Conservation (phyloP, 495 filamentous ascomycete genomes). For the Neurospora sublineolata region DNA sequence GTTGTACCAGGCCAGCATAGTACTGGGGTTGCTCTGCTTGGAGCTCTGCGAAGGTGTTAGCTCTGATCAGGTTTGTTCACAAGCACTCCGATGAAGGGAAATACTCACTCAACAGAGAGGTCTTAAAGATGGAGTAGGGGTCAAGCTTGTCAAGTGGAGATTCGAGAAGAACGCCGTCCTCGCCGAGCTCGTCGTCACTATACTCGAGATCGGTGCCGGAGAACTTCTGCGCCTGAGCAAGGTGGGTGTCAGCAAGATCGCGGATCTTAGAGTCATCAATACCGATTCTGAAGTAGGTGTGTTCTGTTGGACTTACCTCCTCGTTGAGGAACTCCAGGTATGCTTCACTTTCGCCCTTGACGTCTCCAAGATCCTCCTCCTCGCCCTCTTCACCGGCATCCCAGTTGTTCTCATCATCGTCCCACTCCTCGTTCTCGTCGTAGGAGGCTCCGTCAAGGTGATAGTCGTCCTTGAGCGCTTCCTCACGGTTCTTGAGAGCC, state of each 20-base stretch:
- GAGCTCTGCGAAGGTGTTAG: conserved; percentile 47
- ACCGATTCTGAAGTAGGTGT: conserved; percentile 2
- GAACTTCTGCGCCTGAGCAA: conserved; percentile 66
- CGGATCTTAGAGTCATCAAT: conserved; percentile 4
- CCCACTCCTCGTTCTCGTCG: conserved; percentile 71
- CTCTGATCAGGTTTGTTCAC: not conserved
- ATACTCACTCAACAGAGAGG: conserved; percentile 66
- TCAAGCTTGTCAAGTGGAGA: conserved; percentile 91
- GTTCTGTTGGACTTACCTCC: conserved; percentile 43
- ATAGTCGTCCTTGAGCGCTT: conserved; percentile 84
- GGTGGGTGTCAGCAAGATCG: conserved; percentile 22
- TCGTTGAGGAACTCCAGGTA: conserved; percentile 94
- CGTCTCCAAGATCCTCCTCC: conserved; percentile 48
- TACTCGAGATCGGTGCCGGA: conserved; percentile 44
- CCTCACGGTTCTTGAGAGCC: conserved; percentile 82
- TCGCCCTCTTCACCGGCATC: conserved; percentile 34
- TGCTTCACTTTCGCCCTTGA: conserved; percentile 78
- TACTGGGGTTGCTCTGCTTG: conserved; percentile 86
- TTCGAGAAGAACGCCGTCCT: conserved; percentile 85
- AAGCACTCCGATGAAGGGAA: not conserved
- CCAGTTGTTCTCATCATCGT: conserved; percentile 54
- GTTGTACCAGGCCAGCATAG: conserved; percentile 67
- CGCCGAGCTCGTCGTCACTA: conserved; percentile 79
- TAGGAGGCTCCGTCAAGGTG: conserved; percentile 55
- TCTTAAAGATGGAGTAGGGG: conserved; percentile 78